Base-by-base conservation (phyloP, 1,284 basidiomycete species). In the Tylopilus orsonianus region DNA sequence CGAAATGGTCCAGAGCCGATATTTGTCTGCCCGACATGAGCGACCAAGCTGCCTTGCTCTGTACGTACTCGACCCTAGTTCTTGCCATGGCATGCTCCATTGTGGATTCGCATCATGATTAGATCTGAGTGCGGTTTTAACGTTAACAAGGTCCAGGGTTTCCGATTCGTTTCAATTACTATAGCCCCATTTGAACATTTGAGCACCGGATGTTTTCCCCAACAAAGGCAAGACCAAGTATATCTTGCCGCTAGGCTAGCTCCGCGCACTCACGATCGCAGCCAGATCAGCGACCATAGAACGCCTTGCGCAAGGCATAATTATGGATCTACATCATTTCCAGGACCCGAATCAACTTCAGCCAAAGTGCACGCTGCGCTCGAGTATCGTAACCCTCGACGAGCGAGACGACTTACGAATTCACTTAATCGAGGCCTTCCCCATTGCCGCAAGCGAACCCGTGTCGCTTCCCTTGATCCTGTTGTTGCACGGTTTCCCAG, bases 401-500 rank as follows among this genome's bases (percentile, higher is more conserved):
- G 57, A 54, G 30, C 57, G 60, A 7, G 67, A 72, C 26, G 75
- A 76, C 54, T 70, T 83, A 19, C 67, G 74, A 35, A 66, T 77
- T 39, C 75, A 81, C 50, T 62, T 79, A 34, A 69, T 83, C n/a
- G 79, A 82, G 53, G 75, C 77, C 5, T 48, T 54, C 30, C 71
- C 74, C 19, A 35, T 13, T 32, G 41, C 14, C 33, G 57, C 35
- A 51, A 62, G 58, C 67, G 55, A 65, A 7, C 49, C 36, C 42
- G 35, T 50, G 16, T 52, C 58, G 1, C 54, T 60, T 8, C 79
- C 77, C 3, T 69, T 86, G 12, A 59, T 85, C 48, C 53, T 85
- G n/a, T 72, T 83, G 24, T 63, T 85, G 1, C 82, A 85, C 53
- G 83, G 83, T 32, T 85, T 85, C 58, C 82, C 83, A 10, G 83